phyloP scores from a whole-genome alignment of 305 asterid species.

The Solanum hybrid region DNA sequence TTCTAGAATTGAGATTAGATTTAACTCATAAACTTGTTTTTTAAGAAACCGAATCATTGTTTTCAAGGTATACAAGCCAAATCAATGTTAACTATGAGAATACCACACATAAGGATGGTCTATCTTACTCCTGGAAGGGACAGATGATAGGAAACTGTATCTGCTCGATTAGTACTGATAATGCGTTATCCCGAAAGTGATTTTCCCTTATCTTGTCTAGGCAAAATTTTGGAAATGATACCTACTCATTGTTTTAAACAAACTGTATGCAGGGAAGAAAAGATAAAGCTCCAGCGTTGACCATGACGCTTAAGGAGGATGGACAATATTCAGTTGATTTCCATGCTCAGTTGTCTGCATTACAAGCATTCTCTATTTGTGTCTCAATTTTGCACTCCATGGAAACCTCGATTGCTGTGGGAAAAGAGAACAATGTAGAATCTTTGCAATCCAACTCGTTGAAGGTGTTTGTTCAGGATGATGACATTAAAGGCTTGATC shows the following conservation, averaged over 20 bases:
- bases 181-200: background rate
- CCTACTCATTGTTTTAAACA: background rate
- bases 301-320: slow-evolving; percentile 40
- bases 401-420: slow-evolving; percentile 40
- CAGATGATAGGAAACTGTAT: background rate
- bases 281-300: slow-evolving; percentile 45
- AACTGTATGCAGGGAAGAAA: slow-evolving; percentile 54
- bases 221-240: no score
- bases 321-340: slow-evolving; percentile 67
- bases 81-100: background rate
- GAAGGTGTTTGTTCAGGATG: slow-evolving; percentile 52
- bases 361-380: slow-evolving; percentile 87
- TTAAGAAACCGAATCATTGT: background rate
- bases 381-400: slow-evolving; percentile 66
- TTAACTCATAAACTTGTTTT: background rate
- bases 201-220: background rate
- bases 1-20: background rate
- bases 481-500: slow-evolving; percentile 35
- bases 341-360: slow-evolving; percentile 72
- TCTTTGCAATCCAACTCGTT: slow-evolving; percentile 41
- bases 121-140: background rate
- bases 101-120: background rate
- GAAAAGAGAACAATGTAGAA: slow-evolving; percentile 31
- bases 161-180: background rate
- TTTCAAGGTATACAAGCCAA: background rate